Evolutionary conservation across 1,139 yeast species (phyloP), one percentile per base, ranked within the genome.

Genomic region (Kurtzmaniella quercitrusa): DNA sequence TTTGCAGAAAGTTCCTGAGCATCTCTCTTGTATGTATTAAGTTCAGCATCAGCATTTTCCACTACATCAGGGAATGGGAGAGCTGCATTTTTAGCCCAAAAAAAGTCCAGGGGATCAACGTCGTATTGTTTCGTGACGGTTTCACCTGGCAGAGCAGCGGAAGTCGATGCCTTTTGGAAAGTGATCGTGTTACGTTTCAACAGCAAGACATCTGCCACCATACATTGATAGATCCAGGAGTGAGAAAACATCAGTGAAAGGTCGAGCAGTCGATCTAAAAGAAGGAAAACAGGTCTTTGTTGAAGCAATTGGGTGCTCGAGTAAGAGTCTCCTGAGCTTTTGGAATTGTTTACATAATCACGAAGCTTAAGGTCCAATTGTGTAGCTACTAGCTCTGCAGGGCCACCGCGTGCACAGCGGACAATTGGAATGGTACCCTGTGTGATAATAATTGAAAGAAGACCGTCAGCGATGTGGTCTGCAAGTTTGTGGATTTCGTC

Each of bases 21-120:
- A 54, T 88, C 96, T 46, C 79, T 77, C 52, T 91, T 91, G 64
- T 93, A 93, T 44, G 76, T 73, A 49, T 84, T 81, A 47, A 91
- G 73, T 48, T 89, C 97, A 15, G 75, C 67, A 58, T 94, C 98
- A 20, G 95, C 93, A 61, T 88, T 88, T 59, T 93, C 98, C 28
- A 95, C 98, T 18, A 94, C 98, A 60, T 93, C 97, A 1, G 98
- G 98, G 71, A 93, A 93, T 34, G 98, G 98, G 45, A 88, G 69
- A 45, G 85, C 85, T 11, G 95, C 75, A 63, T 93, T 91, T 47
- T 76, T 74, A 49, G 67, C 71, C 98, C 98, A 93, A 65, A 93
- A 93, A 59, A 87, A 88, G 66, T 93, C 98, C 46, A 78, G 78
- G 15, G 96, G 96, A 55, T 91, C 98, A 40, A 93, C 76, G 60